A percentile compares a stretch with the other conserved stretches of the same genome.
Evolutionary conservation across 257 asterid species (phyloP).

Genomic region (Solanum chmielewskii): DNA sequence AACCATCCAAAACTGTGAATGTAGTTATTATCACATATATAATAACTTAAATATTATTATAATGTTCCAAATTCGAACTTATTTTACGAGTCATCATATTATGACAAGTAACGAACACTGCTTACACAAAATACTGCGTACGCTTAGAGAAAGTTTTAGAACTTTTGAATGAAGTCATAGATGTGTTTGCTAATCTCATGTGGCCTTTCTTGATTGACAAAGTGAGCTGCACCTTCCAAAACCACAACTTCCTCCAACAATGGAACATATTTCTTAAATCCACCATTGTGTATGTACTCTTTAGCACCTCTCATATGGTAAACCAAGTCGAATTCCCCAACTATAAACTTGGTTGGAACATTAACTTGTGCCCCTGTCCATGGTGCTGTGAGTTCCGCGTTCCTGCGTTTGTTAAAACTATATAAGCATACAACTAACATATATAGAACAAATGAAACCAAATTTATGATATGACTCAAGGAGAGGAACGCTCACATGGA

Average conservation of each 20-base stretch:
- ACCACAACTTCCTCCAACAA: constrained; percentile 6
- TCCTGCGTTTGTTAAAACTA: neutral
- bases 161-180: constrained; percentile 5
- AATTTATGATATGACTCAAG: neutral
- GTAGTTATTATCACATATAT: neutral
- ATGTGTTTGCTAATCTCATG: constrained; percentile 1
- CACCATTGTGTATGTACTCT: constrained; percentile 13
- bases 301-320: constrained; percentile 3
- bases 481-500: constrained; percentile 17
- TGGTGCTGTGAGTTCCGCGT: constrained; percentile 10
- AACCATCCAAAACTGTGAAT: neutral
- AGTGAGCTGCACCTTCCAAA: constrained; percentile 8
- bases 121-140: no score
- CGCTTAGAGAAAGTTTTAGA: neutral
- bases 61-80: neutral
- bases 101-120: neutral
- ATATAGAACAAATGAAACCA: neutral
- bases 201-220: constrained; percentile 5
- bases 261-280: constrained; percentile 6
- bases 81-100: neutral
- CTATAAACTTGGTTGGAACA: constrained; percentile 7
- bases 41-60: neutral
- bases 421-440: neutral
- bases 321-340: constrained; percentile 9
- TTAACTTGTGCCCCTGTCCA: constrained; percentile 16